Conservation (phyloP, 148 eudicot species). For the Nepenthes gracilis region DNA sequence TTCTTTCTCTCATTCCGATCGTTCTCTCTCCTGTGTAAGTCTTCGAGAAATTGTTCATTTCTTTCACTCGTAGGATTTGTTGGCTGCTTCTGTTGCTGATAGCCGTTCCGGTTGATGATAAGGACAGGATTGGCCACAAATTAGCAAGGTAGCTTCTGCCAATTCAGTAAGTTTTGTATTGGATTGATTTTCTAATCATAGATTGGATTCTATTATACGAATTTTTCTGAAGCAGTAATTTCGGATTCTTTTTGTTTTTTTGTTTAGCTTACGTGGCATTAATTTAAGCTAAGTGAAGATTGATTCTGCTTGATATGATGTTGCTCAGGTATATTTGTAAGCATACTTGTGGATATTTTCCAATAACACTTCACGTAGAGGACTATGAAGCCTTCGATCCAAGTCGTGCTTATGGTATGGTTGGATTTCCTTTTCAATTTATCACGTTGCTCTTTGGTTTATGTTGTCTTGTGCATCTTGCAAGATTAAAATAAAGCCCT, state of each 20-base stretch:
- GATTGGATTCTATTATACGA: background rate
- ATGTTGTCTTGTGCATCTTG: background rate
- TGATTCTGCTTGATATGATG: background rate
- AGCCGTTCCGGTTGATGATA: conserved; percentile 59
- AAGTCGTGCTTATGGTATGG: conserved; percentile 61
- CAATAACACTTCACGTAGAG: conserved; percentile 57
- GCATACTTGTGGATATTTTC: conserved; percentile 79
- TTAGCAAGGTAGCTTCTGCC: conserved; percentile 34
- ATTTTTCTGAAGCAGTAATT: background rate
- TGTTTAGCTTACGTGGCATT: background rate
- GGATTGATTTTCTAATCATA: background rate
- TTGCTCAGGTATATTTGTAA: conserved; percentile 61
- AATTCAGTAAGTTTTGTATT: background rate
- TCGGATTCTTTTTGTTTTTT: no score
- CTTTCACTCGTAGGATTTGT: conserved; percentile 33
- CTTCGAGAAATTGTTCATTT: background rate
- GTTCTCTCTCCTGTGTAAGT: background rate
- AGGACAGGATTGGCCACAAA: conserved; percentile 51
- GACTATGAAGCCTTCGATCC: conserved; percentile 80
- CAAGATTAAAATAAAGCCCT: background rate
- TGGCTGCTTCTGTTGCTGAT: conserved; percentile 46
- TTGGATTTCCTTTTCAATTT: background rate
- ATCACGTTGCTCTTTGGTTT: background rate
- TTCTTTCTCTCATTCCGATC: background rate
- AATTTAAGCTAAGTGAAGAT: background rate